These are phyloP conservation scores for Pleoardoris graminearum DNA, from an alignment of 2,329 filamentous ascomycete genomes.

Conservation along the genomic window DNA sequence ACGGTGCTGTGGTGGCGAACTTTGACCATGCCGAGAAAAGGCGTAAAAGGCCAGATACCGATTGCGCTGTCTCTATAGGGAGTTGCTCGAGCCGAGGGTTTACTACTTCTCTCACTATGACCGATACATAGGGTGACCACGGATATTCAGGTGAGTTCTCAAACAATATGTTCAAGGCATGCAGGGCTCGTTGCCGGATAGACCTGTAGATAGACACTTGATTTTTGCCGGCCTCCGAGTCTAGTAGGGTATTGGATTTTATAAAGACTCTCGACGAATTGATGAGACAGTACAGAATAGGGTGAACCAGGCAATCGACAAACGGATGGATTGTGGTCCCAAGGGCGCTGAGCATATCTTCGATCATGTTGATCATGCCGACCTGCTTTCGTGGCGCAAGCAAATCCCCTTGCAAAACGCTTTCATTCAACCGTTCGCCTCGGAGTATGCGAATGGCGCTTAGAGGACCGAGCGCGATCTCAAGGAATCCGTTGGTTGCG, in stretches of 20 bases:
- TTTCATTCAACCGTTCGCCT: conserved; percentile 53
- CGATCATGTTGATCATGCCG: conserved; percentile 89
- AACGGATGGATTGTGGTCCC: conserved; percentile 73
- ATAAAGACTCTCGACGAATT: conserved; percentile 58
- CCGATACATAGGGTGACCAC: conserved; percentile 71
- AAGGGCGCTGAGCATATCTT: conserved; percentile 82
- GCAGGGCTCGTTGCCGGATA: conserved; percentile 73
- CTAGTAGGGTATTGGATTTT: conserved; percentile 37
- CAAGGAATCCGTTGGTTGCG: conserved; percentile 79
- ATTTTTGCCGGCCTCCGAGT: conserved; percentile 32
- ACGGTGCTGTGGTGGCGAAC: conserved; percentile 66
- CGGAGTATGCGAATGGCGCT: conserved; percentile 63
- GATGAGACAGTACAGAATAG: conserved; percentile 80
- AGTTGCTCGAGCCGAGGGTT: conserved; percentile 77
- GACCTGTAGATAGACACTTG: conserved; percentile 63
- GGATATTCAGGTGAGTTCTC: conserved; percentile 69
- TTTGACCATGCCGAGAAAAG: conserved; percentile 81
- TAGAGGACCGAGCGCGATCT: conserved; percentile 76
- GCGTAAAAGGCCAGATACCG: conserved; percentile 79
- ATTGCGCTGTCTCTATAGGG: conserved; percentile 83
- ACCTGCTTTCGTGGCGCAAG: conserved; percentile 77
- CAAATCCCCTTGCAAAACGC: conserved; percentile 52
- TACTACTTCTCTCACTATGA: conserved; percentile 75
- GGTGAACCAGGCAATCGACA: conserved; percentile 69
- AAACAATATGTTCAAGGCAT: conserved; percentile 80